Evolutionary conservation across 148 eudicot species (phyloP).

Genomic region (Rhododendron molle): DNA sequence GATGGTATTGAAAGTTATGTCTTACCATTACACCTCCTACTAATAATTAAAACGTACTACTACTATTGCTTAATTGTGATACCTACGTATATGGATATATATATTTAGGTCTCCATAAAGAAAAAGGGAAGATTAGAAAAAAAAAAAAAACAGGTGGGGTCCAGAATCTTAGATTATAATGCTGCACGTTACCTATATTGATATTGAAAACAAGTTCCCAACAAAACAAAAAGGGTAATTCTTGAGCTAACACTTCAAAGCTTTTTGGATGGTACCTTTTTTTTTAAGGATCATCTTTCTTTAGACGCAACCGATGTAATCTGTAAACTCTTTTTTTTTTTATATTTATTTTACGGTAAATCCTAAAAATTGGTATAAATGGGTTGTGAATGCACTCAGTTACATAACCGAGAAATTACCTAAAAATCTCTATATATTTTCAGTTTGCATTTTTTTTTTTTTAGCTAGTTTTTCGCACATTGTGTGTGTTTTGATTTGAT

Average conservation of each 20-base stretch:
- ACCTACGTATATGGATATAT: not conserved
- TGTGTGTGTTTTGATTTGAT: no score
- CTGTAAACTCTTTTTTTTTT: not conserved
- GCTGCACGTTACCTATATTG: not conserved
- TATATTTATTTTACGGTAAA: not conserved
- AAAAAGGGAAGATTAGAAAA: not conserved
- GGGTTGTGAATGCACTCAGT: no score
- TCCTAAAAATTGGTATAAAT: not conserved
- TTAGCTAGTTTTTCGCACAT: no score
- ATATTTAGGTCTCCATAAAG: not conserved
- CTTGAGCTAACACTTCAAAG: not conserved
- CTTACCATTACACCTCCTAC: not conserved
- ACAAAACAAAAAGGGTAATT: not conserved
- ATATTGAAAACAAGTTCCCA: not conserved
- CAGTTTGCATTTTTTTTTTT: no score
- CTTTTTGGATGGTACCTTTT: not conserved
- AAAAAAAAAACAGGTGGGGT: not conserved
- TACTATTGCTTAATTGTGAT: not conserved
- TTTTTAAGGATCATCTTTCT: not conserved
- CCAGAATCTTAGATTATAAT: not conserved
- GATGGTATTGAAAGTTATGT: not conserved
- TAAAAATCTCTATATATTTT: no score
- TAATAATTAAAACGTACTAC: not conserved
- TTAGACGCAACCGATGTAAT: not conserved
- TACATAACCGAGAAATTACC: no score